Conservation (phyloP, 2,329 filamentous ascomycete species). For the Curvularia lunata region DNA sequence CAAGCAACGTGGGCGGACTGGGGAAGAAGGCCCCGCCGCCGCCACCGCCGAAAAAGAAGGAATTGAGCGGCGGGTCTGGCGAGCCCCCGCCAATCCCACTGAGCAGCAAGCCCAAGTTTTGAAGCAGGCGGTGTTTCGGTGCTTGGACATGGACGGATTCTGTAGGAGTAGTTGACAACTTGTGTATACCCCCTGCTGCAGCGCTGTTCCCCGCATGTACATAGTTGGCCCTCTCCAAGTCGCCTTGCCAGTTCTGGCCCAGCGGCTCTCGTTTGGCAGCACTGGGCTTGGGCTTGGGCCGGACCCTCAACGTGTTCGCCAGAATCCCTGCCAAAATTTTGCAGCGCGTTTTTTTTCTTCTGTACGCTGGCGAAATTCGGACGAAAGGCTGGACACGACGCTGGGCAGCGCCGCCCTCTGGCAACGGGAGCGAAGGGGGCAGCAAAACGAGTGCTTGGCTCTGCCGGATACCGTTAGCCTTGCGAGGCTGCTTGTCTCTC, state of each 20-base stretch:
- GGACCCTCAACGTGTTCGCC: constrained; percentile 13
- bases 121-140: neutral
- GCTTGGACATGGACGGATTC: neutral
- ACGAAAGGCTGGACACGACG: neutral
- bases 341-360: neutral
- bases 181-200: constrained; percentile 1
- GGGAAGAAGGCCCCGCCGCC: constrained; percentile 64
- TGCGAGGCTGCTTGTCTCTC: constrained; percentile 13
- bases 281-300: neutral
- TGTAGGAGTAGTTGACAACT: neutral
- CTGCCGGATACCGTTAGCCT: constrained; percentile 24
- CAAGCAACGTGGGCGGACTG: constrained; percentile 36
- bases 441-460: neutral
- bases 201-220: neutral
- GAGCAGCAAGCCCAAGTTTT: constrained; percentile 61
- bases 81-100: constrained; percentile 64
- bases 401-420: neutral
- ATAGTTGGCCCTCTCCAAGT: too few relatives aligned
- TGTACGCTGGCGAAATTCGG: neutral
- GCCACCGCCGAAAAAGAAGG: constrained; percentile 63
- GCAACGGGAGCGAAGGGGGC: neutral
- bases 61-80: constrained; percentile 49
- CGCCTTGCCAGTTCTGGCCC: neutral
- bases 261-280: neutral
- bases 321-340: constrained; percentile 9